Evolutionary conservation across 805 yeast genomes (phyloP).

Genomic region (Candida chauliodis): DNA sequence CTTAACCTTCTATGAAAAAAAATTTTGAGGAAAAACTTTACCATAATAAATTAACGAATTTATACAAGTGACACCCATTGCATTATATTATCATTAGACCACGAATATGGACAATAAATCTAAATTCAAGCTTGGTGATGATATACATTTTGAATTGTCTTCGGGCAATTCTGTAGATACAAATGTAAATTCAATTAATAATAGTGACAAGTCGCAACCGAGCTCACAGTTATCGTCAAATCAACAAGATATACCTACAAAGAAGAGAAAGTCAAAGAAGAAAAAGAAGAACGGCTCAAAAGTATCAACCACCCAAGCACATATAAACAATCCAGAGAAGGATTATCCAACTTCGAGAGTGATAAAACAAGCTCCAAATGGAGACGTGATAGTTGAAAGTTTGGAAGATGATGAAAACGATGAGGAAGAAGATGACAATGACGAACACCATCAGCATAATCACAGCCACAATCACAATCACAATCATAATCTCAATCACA

Average conservation of each 20-base stretch:
- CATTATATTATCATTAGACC: constrained; percentile 1
- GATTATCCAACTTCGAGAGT: constrained; percentile 74
- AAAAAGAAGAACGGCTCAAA: constrained; percentile 26
- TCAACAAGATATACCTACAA: constrained; percentile 2
- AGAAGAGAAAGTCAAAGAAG: constrained; percentile 29
- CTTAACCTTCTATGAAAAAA: neutral
- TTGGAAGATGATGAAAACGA: constrained; percentile 29
- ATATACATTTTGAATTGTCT: constrained; percentile 28
- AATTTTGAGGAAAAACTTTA: constrained; percentile 7
- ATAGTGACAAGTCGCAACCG: constrained; percentile 6
- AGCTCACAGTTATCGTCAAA: constrained; percentile 6
- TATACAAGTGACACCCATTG: too few species aligned
- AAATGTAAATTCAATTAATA: neutral
- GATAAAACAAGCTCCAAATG: constrained; percentile 67
- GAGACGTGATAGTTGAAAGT: constrained; percentile 71
- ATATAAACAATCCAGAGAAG: constrained; percentile 50
- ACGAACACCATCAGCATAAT: neutral
- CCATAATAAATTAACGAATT: neutral
- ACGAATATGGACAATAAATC: constrained; percentile 3
- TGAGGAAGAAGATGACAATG: constrained; percentile 20
- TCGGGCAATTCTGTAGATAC: neutral
- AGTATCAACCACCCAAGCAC: constrained; percentile 30
- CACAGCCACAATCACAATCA: constrained; percentile 9
- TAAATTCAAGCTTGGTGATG: constrained; percentile 28
- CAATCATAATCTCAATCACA: constrained; percentile 15